Conservation (phyloP, 2,329 filamentous ascomycete genomes). For the Phaeoacremonium minimum region DNA sequence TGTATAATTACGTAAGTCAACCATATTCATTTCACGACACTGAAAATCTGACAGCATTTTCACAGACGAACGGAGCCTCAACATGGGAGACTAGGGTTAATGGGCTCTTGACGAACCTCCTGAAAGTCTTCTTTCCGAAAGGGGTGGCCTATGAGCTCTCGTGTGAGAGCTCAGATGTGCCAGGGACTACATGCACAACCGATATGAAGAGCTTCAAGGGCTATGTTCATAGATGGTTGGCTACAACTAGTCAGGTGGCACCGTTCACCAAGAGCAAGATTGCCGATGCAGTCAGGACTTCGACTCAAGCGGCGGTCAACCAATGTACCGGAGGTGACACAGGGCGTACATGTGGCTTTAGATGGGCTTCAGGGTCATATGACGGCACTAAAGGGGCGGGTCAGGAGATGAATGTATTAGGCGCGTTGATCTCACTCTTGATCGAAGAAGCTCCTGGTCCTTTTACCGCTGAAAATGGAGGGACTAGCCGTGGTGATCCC, state of each 20-base stretch:
- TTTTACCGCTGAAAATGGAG: slow-evolving; percentile 3
- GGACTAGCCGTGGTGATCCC: slow-evolving; percentile 6
- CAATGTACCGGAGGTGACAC: slow-evolving; percentile 56
- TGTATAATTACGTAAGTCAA: slow-evolving; percentile 58
- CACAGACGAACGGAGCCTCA: slow-evolving; percentile 45
- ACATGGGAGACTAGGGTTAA: slow-evolving; percentile 54
- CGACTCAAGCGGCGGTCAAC: slow-evolving; percentile 54
- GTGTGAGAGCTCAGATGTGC: slow-evolving; percentile 50
- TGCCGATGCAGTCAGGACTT: slow-evolving; percentile 51
- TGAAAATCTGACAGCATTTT: neutral
- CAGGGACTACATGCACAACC: slow-evolving; percentile 53
- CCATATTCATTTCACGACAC: neutral
- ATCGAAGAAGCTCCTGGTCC: slow-evolving; percentile 28
- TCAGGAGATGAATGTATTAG: slow-evolving; percentile 53
- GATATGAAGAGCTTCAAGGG: slow-evolving; percentile 75
- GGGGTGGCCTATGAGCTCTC: slow-evolving; percentile 61
- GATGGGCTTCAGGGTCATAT: slow-evolving; percentile 26
- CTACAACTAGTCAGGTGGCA: slow-evolving; percentile 55
- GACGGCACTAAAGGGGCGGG: slow-evolving; percentile 53
- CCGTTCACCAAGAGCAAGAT: slow-evolving; percentile 53
- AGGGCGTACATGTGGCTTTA: slow-evolving; percentile 1
- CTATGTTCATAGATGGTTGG: slow-evolving; percentile 63
- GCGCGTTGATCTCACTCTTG: slow-evolving; percentile 48
- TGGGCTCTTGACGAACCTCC: slow-evolving; percentile 45
- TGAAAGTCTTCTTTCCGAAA: slow-evolving; percentile 50